Base-by-base conservation (phyloP, 345 rosid species). In the Limnanthes douglasii region DNA sequence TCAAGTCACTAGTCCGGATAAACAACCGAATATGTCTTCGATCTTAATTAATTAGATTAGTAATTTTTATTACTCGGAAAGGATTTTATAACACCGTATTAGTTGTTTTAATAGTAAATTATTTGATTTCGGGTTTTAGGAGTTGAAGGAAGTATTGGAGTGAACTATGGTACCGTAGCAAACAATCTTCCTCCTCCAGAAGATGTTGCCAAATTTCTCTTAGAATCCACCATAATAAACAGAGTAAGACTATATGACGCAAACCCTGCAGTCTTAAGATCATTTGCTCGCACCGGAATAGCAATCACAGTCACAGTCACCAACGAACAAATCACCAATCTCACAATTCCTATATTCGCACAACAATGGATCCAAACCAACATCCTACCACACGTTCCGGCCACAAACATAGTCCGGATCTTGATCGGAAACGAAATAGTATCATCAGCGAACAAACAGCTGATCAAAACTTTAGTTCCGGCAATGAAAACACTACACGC, bases 401-500 rank as follows among this genome's bases (percentile, higher is more conserved):
- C 81, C 8, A 83, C 92, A 8, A 68, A 74, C 33, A 66, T 88
- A 2, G 64, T 74, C 60, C 61, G 95, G 3, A 62, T 88, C 45
- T 59, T 88, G 26, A 78, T 88, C 1, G 97, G 97, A 24, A 88
- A 83, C 40, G 97, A 88, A 51, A 90, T 83, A 0, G 13, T 88
- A 18, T 48, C 93, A 26, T 62, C 81, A 1, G 72, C 57, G 1
- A 49, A 60, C 55, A 72, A 59, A 50, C 30, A 58, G 31, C 28
- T 72, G 4, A 46, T 74, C 15, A 43, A 58, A 6, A 63, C 28
- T 50, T 54, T 88, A 7, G 73, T 88, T 30, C 72, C 69, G 0
- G 93, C 97, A 0, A 76, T 88, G 80, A 73, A 69, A 29, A 61
- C 70, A 1, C 80, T 88, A 3, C 90, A 83, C 31, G 27, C 81